Evolutionary conservation across 1,284 basidiomycete species (phyloP), one percentile per base, ranked within the genome.

Genomic region (Leccinum pachyderme): DNA sequence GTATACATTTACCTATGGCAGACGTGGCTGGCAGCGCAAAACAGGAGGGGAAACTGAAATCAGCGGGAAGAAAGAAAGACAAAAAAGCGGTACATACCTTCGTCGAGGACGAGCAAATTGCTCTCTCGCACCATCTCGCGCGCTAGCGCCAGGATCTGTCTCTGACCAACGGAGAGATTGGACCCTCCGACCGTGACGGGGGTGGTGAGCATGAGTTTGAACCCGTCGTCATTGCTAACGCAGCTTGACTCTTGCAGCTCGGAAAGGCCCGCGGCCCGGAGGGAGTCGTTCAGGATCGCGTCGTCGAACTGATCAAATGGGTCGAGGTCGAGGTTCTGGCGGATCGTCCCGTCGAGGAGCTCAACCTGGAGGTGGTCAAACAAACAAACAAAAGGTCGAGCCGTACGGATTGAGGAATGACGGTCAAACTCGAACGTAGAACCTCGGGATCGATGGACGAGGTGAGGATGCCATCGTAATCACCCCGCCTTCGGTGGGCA

Each of bases 221-320:
- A 39, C 18, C 37, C 37, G 37, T 39, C 29, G 8, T 11, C 2
- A 9, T 29, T 33, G 32, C 32, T 15, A 6, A 15, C 15, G 13
- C 32, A 15, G 41, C 24, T 69, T 62, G 81, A 78, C 39, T 58
- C 72, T 61, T 82, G 81, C 4, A 84, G 64, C 5, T 79, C 73
- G 61, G 77, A 81, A 1, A 86, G 68, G 1, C 82, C 83, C 7
- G 82, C 77, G 22, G 81, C 73, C 12, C 77, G 76, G 2, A 86
- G 68, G 4, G 83, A 80, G 53, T 73, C 72, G 56, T 83, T 81
- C 41, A 86, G 70, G 4, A 72, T 72, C 2, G 80, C 80, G 65
- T 93, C 90, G 51, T 90, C 86, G 65, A 84, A 78, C 65, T 87
- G 79, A 7, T 78, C 81, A 67, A 92, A 93, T 0, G 90, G 89